Evolutionary conservation across 2,329 filamentous ascomycete species (phyloP), one percentile per base, ranked within the genome.

Genomic region (Didymella pomorum): DNA sequence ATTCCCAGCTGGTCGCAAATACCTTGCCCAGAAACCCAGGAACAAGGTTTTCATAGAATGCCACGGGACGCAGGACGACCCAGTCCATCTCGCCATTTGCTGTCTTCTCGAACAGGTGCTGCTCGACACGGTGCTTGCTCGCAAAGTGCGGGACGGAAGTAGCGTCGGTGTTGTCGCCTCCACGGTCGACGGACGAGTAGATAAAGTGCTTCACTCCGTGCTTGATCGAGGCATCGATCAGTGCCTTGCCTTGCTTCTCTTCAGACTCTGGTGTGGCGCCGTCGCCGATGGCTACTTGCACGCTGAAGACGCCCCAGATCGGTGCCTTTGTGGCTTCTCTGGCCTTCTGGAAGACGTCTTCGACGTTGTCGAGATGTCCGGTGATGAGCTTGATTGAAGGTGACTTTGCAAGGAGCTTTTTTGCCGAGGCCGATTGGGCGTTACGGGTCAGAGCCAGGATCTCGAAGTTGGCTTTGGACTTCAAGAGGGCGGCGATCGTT

Each of bases 101-200:
- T 5, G 56, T 29, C 11, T 53, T 57, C n/a, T 44, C 39, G 20
- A 82, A 75, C 10, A 90, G 81, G 59, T 89, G 79, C 52, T 83
- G 75, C 73, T 90, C 87, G 63, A 89, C 84, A 10, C 81, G 74
- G 68, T 85, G 80, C 71, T 90, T 90, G 66, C 72, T 80, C 56
- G 79, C 79, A 68, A 90, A 89, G 68, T 90, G 86, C 0, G 85
- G 83, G 35, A 89, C 78, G 1, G 79, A 68, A 0, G 87, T 89
- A 0, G 81, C 77, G 44, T 82, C 81, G 2, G 78, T 78, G 63
- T 78, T 78, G 7, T 56, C 49, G 16, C 72, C 74, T 5, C 76
- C 76, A 7, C 77, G 72, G 41, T 79, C 78, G 0, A 72, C 72
- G 8, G 73, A 74, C 1, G 73, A 67, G 63, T 74, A 78, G 11